Base-by-base conservation (phyloP, 352 stramenopile genomes). In the Pythium plurisporium region DNA sequence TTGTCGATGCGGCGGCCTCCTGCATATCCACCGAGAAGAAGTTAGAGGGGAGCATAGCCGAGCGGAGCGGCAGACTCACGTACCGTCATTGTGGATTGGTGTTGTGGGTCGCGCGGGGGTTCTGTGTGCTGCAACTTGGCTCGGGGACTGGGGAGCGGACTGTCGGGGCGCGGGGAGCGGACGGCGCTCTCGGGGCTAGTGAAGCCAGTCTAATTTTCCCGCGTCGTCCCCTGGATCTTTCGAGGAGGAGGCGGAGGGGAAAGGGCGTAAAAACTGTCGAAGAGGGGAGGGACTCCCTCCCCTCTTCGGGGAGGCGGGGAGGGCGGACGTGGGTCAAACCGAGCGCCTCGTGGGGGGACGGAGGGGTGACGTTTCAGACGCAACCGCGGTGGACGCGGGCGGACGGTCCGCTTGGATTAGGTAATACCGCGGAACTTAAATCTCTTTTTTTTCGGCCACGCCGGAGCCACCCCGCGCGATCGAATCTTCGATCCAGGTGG, bases 1-100 rank as follows among this genome's bases (percentile, higher is more conserved):
- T 58, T 5, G 46, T 59, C 17, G 49, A n/a, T 40, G 46, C 58
- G 46, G 52, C 51, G 36, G 46, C 41, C 45, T 70, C 45, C 45
- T 60, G 14, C 23, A 44, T 20, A 9, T 26, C 26, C 17, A 9
- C 4, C 5, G 5, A 48, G 7, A 5, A 19, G 26, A 29, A 9
- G 14, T 45, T 4, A 8, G 26, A 37, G 38, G 20, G 40, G 26
- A 50, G 38, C 22, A 33, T n/a, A 23, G 40, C 29, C 22, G n/a
- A 42, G 29, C 1, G 23, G 34, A 58, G 50, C 42, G 42, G 52
- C 8, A 42, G 22, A 56, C 11, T 17, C 27, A 58, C 40, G 38
- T 58, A 58, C 52, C 52, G 52, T 60, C 52, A 60, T 60, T 42
- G 52, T 26, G 15, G 42, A 50, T 33, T 41, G 49, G 45, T 53